Evolutionary conservation across 73 alveolate genomes (phyloP), one percentile per base, ranked within the genome.

Genomic region (Uronychia setigera): DNA sequence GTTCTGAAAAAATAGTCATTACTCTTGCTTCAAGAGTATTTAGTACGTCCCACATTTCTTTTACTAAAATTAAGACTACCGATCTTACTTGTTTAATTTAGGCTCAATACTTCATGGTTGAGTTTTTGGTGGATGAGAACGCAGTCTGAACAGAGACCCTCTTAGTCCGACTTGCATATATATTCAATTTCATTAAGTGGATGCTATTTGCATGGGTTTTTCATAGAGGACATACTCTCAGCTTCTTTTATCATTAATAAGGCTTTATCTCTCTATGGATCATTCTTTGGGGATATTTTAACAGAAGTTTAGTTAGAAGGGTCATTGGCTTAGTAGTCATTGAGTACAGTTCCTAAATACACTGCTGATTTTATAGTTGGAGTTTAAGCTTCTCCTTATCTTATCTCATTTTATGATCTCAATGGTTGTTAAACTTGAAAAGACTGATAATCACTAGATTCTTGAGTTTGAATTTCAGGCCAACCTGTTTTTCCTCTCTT

Each of bases 71-170:
- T 5, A 46, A 46, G 5, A 19, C 67, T 11, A 46, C 5, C n/a
- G n/a, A n/a, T n/a, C 67, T 19, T 11, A 46, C 67, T 19, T 35
- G 88, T 76, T 14, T 84, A 88, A 26, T 80, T 32, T 0, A 86
- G 57, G 5, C 88, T 77, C 76, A 90, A 76, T 19, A 90, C 34
- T 58, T 90, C 95, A 80, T 90, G 95, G 46, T 85, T 58, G 26
- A 25, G 29, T 34, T 80, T 59, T 9, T 82, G 59, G 33, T 80
- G 77, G 1, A 30, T 80, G 0, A 60, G 84, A 26, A 85, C 59
- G 33, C 95, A 90, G n/a, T 90, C 95, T 29, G 80, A 31, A 59
- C 95, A 90, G 26, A 88, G 88, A 0, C 95, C 95, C 32, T 77
- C 35, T 60, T 84, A 79, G n/a, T 90, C 86, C 1, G 95, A 85